phyloP scores from a whole-genome alignment of 805 yeast genomes.

The Candida succiphila region DNA sequence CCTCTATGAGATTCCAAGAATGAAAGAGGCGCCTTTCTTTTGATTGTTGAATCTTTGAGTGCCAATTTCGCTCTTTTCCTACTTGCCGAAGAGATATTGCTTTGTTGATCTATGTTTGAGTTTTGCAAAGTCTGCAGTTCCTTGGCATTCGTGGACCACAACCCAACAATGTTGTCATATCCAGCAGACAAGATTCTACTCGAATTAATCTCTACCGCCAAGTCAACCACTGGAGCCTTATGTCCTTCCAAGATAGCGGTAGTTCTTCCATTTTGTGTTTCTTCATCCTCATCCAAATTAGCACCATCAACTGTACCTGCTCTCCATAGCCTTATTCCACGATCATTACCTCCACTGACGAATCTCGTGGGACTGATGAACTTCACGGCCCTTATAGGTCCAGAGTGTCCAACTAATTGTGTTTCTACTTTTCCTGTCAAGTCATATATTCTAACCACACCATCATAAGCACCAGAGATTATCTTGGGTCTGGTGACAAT shows the following conservation, averaged over 20 bases:
- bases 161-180: slow-evolving; percentile 66
- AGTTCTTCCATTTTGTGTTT: slow-evolving; percentile 50
- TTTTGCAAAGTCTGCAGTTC: slow-evolving; percentile 62
- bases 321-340: slow-evolving; percentile 84
- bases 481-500: slow-evolving; percentile 41
- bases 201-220: slow-evolving; percentile 46
- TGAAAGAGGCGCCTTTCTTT: slow-evolving; percentile 76
- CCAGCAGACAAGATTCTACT: slow-evolving; percentile 76
- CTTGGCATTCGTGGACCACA: slow-evolving; percentile 84
- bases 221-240: slow-evolving; percentile 71
- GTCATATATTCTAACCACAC: slow-evolving; percentile 85
- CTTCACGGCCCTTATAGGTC: slow-evolving; percentile 72
- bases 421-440: slow-evolving; percentile 69
- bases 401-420: slow-evolving; percentile 82
- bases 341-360: slow-evolving; percentile 82
- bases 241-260: slow-evolving; percentile 86
- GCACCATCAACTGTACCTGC: slow-evolving; percentile 33
- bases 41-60: slow-evolving; percentile 59
- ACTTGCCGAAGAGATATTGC: slow-evolving; percentile 61
- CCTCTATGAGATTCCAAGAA: slow-evolving; percentile 72
- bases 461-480: slow-evolving; percentile 88
- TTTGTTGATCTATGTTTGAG: slow-evolving; percentile 28
- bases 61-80: slow-evolving; percentile 83
- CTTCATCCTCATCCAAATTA: slow-evolving; percentile 17
- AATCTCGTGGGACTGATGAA: slow-evolving; percentile 71